Conservation (phyloP, 1,284 basidiomycete species). For the Austroboletus niveus region DNA sequence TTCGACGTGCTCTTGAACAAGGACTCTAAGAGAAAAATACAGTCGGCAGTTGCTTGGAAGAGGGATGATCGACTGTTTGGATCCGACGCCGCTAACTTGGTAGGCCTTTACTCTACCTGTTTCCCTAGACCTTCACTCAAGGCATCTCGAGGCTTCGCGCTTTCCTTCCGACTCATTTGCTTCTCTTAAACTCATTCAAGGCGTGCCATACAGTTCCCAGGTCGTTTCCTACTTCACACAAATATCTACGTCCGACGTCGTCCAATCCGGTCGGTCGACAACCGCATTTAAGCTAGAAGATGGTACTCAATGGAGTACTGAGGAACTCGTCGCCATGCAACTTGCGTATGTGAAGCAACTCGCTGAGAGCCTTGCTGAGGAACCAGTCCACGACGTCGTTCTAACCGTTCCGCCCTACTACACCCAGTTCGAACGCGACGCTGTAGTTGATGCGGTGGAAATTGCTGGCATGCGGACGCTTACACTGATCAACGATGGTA, state of each 20-base stretch:
- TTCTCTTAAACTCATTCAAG: slow-evolving; percentile 87
- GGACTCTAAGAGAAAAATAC: slow-evolving; percentile 96
- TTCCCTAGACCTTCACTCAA: slow-evolving; percentile 1
- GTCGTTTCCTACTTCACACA: slow-evolving; percentile 62
- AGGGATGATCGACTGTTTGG: slow-evolving; percentile 87
- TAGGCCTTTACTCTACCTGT: slow-evolving; percentile 41
- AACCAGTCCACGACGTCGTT: slow-evolving; percentile 78
- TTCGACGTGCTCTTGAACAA: slow-evolving; percentile 97
- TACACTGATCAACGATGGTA: slow-evolving; percentile 89
- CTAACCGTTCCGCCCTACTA: slow-evolving; percentile 88
- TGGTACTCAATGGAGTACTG: slow-evolving; percentile 75
- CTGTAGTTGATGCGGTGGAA: slow-evolving; percentile 88
- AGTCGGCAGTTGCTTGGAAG: slow-evolving; percentile 87
- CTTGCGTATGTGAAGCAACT: slow-evolving; percentile 87
- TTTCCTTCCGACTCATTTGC: slow-evolving; percentile 89
- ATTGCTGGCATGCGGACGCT: slow-evolving; percentile 85
- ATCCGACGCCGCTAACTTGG: slow-evolving; percentile 82
- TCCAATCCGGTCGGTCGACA: slow-evolving; percentile 61
- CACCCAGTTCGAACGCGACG: slow-evolving; percentile 84
- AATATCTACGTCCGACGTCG: slow-evolving; percentile 60
- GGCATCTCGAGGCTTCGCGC: slow-evolving; percentile 68
- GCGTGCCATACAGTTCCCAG: slow-evolving; percentile 63
- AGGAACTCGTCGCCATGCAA: slow-evolving; percentile 95
- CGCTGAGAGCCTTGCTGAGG: slow-evolving; percentile 76
- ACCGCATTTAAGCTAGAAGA: slow-evolving; percentile 55